Conservation (phyloP, 1,139 yeast genomes). For the Magnusiomyces tetraspermus region DNA sequence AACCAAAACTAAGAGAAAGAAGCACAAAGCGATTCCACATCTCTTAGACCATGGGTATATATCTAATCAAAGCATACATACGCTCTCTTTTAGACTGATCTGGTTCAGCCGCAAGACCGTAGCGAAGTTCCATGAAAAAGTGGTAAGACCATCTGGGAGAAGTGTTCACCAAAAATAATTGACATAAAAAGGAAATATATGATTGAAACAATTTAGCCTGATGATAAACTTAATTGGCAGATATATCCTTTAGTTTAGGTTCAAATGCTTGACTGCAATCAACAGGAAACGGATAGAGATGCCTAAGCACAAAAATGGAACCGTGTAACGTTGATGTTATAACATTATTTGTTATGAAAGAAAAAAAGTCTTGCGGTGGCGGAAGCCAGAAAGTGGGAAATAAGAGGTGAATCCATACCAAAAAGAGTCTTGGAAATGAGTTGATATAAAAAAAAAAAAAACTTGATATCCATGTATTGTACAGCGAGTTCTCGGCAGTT, state of each 20-base stretch:
- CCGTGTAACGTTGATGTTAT: slow-evolving; percentile 29
- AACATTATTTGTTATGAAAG: slow-evolving; percentile 39
- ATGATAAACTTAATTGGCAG: slow-evolving; percentile 27
- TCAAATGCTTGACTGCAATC: slow-evolving; percentile 42
- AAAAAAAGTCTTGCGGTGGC: slow-evolving; percentile 47
- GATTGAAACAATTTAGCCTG: slow-evolving; percentile 39
- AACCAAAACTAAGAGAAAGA: slow-evolving; percentile 52
- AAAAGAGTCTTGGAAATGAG: slow-evolving; percentile 45
- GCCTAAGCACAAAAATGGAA: slow-evolving; percentile 43
- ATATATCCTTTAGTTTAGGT: slow-evolving; percentile 20
- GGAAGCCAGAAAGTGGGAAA: slow-evolving; percentile 68
- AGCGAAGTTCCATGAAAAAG: slow-evolving; percentile 25
- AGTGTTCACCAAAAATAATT: slow-evolving; percentile 32
- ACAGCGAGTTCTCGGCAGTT: slow-evolving; percentile 21
- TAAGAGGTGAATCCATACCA: slow-evolving; percentile 54
- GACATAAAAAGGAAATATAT: slow-evolving; percentile 40
- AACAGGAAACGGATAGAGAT: slow-evolving; percentile 57
- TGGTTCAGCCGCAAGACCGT: slow-evolving; percentile 18
- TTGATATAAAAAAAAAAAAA: slow-evolving; percentile 55
- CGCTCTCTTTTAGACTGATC: slow-evolving; percentile 16
- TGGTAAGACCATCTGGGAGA: slow-evolving; percentile 30
- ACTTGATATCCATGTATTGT: slow-evolving; percentile 44
- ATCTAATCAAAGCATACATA: slow-evolving; percentile 20
- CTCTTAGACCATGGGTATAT: slow-evolving; percentile 26
- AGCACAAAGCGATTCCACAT: slow-evolving; percentile 42